Evolutionary conservation across 169 alveolate genomes (phyloP).

Genomic region (Plasmodium coatneyi): DNA sequence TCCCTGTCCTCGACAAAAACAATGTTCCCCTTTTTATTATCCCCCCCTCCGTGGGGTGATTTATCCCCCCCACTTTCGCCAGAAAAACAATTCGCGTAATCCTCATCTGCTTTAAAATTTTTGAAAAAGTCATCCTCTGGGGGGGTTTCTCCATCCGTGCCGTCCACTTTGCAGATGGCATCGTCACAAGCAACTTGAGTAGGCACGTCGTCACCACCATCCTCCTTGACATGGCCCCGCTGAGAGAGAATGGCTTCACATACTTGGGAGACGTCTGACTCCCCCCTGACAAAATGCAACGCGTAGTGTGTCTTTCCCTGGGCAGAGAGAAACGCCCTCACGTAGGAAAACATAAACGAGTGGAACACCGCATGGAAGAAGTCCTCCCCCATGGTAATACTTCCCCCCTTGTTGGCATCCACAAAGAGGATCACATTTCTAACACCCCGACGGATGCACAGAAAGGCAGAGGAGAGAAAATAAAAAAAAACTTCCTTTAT

Average conservation of each 20-base stretch:
- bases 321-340: neutral
- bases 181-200: neutral
- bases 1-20: neutral
- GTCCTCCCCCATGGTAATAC: too few relatives aligned
- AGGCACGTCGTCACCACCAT: neutral
- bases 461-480: conserved; percentile 5
- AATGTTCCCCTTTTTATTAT: neutral
- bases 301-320: neutral
- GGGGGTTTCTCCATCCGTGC: neutral
- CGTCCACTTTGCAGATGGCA: neutral
- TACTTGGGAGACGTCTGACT: neutral
- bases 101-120: neutral
- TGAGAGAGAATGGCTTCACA: neutral
- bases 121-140: neutral
- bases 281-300: conserved; percentile 3
- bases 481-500: neutral
- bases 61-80: neutral
- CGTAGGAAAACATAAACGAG: conserved; percentile 4
- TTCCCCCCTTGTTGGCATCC: neutral
- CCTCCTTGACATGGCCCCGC: neutral
- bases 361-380: neutral
- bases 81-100: neutral
- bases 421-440: conserved; percentile 17
- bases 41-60: neutral
- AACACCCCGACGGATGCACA: neutral